Percentiles rank a stretch among this genome's conserved stretches.
Conservation (phyloP, 2,329 filamentous ascomycete genomes). For the Ramularia endophylla region DNA sequence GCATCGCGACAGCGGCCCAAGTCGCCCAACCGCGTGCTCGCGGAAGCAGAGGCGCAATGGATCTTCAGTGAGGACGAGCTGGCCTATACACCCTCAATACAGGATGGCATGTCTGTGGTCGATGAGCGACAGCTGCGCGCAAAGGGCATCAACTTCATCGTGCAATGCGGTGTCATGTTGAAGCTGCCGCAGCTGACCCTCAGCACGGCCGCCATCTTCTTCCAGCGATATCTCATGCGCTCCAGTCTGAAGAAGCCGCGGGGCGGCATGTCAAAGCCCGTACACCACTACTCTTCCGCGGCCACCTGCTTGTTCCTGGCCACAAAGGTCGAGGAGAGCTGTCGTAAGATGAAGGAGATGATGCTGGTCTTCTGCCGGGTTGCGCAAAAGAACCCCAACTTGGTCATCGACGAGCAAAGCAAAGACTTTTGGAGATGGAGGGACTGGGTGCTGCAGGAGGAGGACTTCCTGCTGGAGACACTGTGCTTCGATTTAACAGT, state of each 20-base stretch:
- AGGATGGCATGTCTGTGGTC: constrained; percentile 70
- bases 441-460: constrained; percentile 85
- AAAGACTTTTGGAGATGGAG: constrained; percentile 99
- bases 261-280: constrained; percentile 56
- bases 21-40: constrained; percentile 42
- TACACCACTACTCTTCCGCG: constrained; percentile 78
- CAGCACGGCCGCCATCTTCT: constrained; percentile 87
- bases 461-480: constrained; percentile 85
- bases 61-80: constrained; percentile 81
- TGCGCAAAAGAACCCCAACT: constrained; percentile 85
- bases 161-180: constrained; percentile 86
- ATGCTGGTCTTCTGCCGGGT: constrained; percentile 92
- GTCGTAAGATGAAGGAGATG: constrained; percentile 89
- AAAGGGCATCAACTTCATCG: constrained; percentile 95
- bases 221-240: constrained; percentile 95
- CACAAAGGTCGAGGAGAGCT: constrained; percentile 96
- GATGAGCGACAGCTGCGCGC: constrained; percentile 76
- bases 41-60: constrained; percentile 68
- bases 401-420: constrained; percentile 90
- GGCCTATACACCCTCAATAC: constrained; percentile 71
- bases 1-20: constrained; percentile 31
- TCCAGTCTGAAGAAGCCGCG: constrained; percentile 71
- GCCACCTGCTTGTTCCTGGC: constrained; percentile 89
- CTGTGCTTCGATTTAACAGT: constrained; percentile 92
- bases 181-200: constrained; percentile 89